Evolutionary conservation across 208 protist species (phyloP).

Genomic region (Acanthamoeba sp.): DNA sequence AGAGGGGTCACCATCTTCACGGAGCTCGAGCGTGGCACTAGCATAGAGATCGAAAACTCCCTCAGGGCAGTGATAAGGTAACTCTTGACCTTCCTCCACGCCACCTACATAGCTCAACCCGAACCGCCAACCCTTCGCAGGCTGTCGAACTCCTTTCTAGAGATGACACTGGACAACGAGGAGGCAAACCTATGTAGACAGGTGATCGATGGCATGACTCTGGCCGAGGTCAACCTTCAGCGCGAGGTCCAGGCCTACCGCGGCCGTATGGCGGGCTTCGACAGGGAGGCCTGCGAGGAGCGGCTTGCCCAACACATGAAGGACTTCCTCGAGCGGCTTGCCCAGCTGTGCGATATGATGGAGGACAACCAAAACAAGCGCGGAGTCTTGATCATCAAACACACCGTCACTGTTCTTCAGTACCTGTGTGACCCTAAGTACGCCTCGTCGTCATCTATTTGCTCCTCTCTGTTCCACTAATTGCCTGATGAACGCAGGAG

Average conservation of each 20-base stretch:
- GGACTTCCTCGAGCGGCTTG: not conserved
- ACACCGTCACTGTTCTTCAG: not conserved
- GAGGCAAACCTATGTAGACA: not conserved
- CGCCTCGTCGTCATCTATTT: too few species aligned
- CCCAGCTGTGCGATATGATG: not conserved
- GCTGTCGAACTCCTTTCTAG: not conserved
- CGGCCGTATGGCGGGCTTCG: not conserved
- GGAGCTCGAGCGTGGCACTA: not conserved
- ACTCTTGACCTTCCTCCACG: too few species aligned
- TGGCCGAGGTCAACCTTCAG: not conserved
- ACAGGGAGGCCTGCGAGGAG: not conserved
- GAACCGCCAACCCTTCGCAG: not conserved
- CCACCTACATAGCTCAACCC: too few species aligned
- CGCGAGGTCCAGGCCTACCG: not conserved
- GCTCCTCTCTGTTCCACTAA: too few species aligned
- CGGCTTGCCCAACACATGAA: not conserved
- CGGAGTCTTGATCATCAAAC: not conserved
- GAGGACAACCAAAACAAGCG: not conserved
- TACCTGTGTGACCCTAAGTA: not conserved
- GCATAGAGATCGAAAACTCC: not conserved
- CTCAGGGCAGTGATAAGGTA: not conserved
- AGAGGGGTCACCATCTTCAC: not conserved
- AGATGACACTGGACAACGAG: not conserved
- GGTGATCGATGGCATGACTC: not conserved
- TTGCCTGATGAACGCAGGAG: too few species aligned